Percentiles rank a stretch among this genome's conserved stretches.
Evolutionary conservation across 2,329 filamentous ascomycete species (phyloP).

Genomic region (Pseudogymnoascus sp.): DNA sequence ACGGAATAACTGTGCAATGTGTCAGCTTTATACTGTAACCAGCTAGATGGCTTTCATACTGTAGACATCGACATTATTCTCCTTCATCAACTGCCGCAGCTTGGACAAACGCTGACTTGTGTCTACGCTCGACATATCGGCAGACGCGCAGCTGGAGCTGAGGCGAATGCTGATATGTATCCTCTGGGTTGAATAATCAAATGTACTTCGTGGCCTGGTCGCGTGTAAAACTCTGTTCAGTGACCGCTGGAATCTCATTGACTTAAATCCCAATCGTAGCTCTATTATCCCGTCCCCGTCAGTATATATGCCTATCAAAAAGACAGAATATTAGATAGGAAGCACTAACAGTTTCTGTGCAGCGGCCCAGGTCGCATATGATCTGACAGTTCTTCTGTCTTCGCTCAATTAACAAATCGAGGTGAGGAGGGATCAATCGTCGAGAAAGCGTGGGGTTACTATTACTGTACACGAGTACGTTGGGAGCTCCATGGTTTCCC

Average conservation of each 20-base stretch:
- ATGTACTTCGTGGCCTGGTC: neutral
- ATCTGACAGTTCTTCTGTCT: neutral
- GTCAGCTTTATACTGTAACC: conserved; percentile 17
- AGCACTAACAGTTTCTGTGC: neutral
- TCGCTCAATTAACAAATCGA: neutral
- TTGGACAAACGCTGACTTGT: conserved; percentile 68
- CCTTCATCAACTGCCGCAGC: conserved; percentile 79
- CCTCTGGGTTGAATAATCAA: neutral
- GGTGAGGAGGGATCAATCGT: neutral
- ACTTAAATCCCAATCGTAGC: conserved; percentile 9
- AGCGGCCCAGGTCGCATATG: neutral
- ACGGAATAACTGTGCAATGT: conserved; percentile 70
- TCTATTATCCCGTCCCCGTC: neutral
- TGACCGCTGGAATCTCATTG: conserved; percentile 24
- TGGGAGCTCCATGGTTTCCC: conserved; percentile 1
- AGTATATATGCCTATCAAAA: neutral
- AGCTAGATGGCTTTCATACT: conserved; percentile 48
- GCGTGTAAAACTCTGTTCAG: conserved; percentile 17
- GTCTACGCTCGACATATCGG: conserved; percentile 67
- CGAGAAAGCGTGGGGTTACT: conserved; percentile 3
- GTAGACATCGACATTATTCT: conserved; percentile 83
- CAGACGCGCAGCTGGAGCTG: conserved; percentile 14
- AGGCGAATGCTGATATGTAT: conserved; percentile 12
- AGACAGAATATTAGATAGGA: no score
- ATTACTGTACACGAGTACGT: conserved; percentile 6